Evolutionary conservation across 2,329 filamentous ascomycete species (phyloP).

Genomic region (Torrubiella hemipterigena): DNA sequence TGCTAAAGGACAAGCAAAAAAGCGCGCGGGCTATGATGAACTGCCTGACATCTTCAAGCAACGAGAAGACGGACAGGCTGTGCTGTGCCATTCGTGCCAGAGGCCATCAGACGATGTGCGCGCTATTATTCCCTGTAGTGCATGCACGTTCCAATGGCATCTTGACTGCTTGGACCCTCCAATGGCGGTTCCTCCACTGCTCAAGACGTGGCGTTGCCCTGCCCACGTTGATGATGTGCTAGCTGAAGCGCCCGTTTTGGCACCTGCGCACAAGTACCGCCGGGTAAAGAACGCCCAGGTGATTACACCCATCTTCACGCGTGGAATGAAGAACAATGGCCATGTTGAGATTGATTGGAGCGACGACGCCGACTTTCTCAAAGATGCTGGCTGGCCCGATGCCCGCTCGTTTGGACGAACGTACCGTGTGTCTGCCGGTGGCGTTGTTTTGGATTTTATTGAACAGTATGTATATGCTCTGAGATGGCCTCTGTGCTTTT

Average conservation of each 20-base stretch:
- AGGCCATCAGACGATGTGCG: slow-evolving; percentile 46
- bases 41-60: slow-evolving; percentile 55
- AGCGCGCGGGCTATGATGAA: slow-evolving; percentile 46
- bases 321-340: slow-evolving; percentile 61
- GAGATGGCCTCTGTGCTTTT: not conserved
- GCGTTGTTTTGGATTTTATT: slow-evolving; percentile 63
- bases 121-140: slow-evolving; percentile 76
- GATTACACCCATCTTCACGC: slow-evolving; percentile 40
- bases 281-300: slow-evolving; percentile 42
- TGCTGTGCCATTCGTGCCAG: slow-evolving; percentile 69
- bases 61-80: slow-evolving; percentile 62
- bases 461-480: slow-evolving; percentile 33
- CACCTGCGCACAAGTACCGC: slow-evolving; percentile 48
- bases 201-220: slow-evolving; percentile 79
- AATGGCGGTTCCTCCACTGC: slow-evolving; percentile 62
- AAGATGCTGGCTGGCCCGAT: slow-evolving; percentile 44
- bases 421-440: slow-evolving; percentile 51
- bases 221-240: slow-evolving; percentile 73
- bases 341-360: slow-evolving; percentile 55
- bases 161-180: slow-evolving; percentile 85
- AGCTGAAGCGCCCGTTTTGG: slow-evolving; percentile 42
- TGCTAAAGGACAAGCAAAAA: slow-evolving; percentile 22
- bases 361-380: slow-evolving; percentile 44
- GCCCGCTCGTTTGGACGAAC: slow-evolving; percentile 49
- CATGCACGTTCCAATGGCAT: slow-evolving; percentile 76